Conservation (phyloP, 441 rosid species). For the Rhodomyrtus psidioides region DNA sequence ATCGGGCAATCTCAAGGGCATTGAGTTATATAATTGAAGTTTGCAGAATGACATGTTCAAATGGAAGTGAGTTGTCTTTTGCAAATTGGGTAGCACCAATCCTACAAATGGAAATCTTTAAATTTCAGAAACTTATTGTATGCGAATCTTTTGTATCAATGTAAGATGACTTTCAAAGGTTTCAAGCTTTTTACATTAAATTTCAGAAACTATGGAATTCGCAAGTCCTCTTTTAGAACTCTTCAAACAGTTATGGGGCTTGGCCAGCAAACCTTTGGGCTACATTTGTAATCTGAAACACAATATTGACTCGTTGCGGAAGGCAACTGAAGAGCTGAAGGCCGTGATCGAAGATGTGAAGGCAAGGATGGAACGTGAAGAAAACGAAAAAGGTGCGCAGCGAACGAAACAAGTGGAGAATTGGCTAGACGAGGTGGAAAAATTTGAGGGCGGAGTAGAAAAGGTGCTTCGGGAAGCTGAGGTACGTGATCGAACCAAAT, state of each 20-base stretch:
- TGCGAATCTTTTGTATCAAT: too few relatives aligned
- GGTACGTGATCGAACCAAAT: too few relatives aligned
- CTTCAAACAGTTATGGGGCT: not conserved
- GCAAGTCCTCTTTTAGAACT: not conserved
- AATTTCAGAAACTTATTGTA: too few relatives aligned
- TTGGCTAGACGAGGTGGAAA: too few relatives aligned
- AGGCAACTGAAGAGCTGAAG: not conserved
- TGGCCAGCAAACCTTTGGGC: not conserved
- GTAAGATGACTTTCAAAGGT: too few relatives aligned
- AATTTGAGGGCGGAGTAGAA: too few relatives aligned
- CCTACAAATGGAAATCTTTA: not conserved
- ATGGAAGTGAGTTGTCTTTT: not conserved
- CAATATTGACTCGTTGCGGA: not conserved
- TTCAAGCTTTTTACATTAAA: accelerated
- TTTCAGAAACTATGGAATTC: accelerated
- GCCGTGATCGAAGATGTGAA: not conserved
- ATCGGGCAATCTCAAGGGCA: too few relatives aligned
- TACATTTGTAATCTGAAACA: not conserved
- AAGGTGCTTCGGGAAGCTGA: too few relatives aligned
- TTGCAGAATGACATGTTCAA: too few relatives aligned
- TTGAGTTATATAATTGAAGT: too few relatives aligned
- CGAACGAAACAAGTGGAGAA: too few relatives aligned
- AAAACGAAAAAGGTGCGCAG: too few relatives aligned
- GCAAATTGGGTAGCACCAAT: not conserved
- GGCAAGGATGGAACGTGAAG: not conserved